Evolutionary conservation across 495 filamentous ascomycete genomes (phyloP).

Genomic region (Hyaloscypha finlandica): DNA sequence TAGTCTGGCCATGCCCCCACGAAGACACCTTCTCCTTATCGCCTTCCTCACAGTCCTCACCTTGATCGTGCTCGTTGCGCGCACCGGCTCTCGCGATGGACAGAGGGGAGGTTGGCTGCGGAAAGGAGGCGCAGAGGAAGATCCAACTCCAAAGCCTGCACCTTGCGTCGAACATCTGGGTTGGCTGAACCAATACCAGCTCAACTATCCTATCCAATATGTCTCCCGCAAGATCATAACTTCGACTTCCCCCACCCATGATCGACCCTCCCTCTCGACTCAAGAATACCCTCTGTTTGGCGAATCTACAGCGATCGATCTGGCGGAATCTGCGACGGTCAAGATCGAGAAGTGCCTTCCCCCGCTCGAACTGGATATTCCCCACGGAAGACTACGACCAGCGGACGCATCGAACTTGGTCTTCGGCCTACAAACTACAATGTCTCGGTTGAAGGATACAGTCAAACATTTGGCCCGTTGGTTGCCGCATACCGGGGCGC

Average conservation of each 20-base stretch:
- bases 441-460: constrained; percentile 56
- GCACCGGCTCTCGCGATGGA: not conserved
- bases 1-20: constrained; percentile 25
- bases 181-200: constrained; percentile 31
- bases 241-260: not conserved
- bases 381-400: constrained; percentile 11
- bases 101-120: constrained; percentile 3
- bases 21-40: constrained; percentile 19
- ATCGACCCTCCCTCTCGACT: constrained; percentile 27
- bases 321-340: constrained; percentile 19
- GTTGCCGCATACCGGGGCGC: constrained; percentile 59
- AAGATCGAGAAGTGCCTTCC: constrained; percentile 21
- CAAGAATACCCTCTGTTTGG: constrained; percentile 30
- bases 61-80: constrained; percentile 19
- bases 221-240: constrained; percentile 29
- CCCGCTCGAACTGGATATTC: constrained; percentile 26
- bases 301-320: constrained; percentile 17
- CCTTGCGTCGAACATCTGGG: constrained; percentile 26
- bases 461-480: constrained; percentile 61
- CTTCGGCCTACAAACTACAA: constrained; percentile 62
- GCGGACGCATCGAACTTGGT: constrained; percentile 37
- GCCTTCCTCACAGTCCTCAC: constrained; percentile 19
- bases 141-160: not conserved
- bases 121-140: constrained; percentile 4
- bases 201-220: constrained; percentile 31